Percentiles rank a stretch among this genome's conserved stretches.
phyloP scores from a whole-genome alignment of 2,329 filamentous ascomycete species.

The Claviceps sp. region DNA sequence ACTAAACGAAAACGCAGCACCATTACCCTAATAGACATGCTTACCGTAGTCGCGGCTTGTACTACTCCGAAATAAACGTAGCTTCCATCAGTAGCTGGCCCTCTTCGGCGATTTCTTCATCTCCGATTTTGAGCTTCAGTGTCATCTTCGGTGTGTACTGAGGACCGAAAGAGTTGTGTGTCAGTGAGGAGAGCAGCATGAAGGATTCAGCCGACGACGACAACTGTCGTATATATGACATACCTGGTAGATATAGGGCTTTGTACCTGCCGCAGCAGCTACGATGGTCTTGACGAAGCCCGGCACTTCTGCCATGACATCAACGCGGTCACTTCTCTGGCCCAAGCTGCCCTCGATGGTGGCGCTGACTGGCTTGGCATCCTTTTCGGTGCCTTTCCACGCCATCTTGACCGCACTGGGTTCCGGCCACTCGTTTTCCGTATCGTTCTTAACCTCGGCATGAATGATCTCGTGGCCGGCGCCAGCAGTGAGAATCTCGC shows the following conservation, averaged over 20 bases:
- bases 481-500: constrained; percentile 64
- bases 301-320: constrained; percentile 94
- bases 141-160: constrained; percentile 61
- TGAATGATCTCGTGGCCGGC: constrained; percentile 53
- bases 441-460: constrained; percentile 54
- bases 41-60: constrained; percentile 3
- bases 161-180: not conserved
- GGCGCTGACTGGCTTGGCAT: constrained; percentile 60
- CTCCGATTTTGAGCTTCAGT: constrained; percentile 75
- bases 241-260: constrained; percentile 96
- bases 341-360: constrained; percentile 56
- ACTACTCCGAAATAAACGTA: constrained; percentile 73
- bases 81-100: constrained; percentile 77
- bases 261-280: constrained; percentile 74
- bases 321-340: constrained; percentile 59
- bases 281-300: constrained; percentile 93
- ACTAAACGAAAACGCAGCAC: not conserved
- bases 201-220: not conserved
- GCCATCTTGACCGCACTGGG: constrained; percentile 60
- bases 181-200: not conserved
- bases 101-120: constrained; percentile 63
- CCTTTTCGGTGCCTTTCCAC: constrained; percentile 68
- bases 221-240: constrained; percentile 12
- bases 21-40: not conserved
- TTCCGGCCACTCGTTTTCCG: constrained; percentile 78